These are phyloP conservation scores for Chytridium lagenaria DNA, from an alignment of 371 early-diverging fungal genomes.

Conservation along the genomic window DNA sequence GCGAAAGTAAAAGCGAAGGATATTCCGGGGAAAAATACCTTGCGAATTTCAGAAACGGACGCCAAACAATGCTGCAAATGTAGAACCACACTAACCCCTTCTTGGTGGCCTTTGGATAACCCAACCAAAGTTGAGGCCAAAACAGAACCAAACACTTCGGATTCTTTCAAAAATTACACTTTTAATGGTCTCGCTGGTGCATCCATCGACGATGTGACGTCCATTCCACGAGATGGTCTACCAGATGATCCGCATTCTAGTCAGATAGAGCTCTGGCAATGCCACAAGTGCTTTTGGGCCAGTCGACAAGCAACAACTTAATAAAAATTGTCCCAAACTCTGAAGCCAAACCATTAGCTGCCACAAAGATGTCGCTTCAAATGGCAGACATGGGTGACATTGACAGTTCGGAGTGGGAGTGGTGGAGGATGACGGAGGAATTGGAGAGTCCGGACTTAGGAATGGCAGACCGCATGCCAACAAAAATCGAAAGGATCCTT, in stretches of 20 bases:
- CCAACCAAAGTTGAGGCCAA: not conserved
- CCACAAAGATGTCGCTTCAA: constrained; percentile 9
- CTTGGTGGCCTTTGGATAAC: not conserved
- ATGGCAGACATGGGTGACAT: constrained; percentile 15
- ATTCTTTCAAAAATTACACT: no score
- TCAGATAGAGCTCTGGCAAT: constrained; percentile 5
- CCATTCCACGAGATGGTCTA: no score
- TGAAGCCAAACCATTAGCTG: not conserved
- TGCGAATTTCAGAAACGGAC: not conserved
- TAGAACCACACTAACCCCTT: not conserved
- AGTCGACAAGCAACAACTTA: not conserved
- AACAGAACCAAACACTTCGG: not conserved
- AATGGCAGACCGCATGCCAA: not conserved
- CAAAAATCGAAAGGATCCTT: not conserved
- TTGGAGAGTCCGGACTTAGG: not conserved
- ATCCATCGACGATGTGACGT: no score
- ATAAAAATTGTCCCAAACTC: constrained; percentile 10
- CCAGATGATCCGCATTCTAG: no score
- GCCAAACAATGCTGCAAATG: not conserved
- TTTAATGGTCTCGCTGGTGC: no score
- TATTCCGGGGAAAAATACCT: not conserved
- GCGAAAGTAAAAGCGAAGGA: not conserved
- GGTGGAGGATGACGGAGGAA: constrained; percentile 8
- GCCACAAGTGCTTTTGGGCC: constrained; percentile 7
- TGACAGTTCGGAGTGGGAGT: constrained; percentile 16